Evolutionary conservation across 2,329 filamentous ascomycete genomes (phyloP).

Genomic region (Clonostachys sp.): DNA sequence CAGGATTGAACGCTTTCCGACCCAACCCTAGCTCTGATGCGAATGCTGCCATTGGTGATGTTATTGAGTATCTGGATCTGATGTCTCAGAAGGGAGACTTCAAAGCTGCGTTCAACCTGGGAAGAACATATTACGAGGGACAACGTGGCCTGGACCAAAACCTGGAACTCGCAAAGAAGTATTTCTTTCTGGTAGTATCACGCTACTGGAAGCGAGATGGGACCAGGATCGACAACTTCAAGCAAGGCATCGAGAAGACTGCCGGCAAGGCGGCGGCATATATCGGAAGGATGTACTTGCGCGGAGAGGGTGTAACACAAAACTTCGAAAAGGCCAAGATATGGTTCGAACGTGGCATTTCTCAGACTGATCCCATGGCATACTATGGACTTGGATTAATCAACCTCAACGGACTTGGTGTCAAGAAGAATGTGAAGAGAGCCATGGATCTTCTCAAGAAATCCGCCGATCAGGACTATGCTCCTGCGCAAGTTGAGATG

Average conservation of each 20-base stretch:
- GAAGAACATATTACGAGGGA: conserved; percentile 84
- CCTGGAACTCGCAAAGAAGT: conserved; percentile 67
- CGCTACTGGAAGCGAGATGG: conserved; percentile 80
- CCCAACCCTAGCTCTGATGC: conserved; percentile 71
- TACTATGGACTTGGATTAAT: conserved; percentile 83
- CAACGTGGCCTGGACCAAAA: conserved; percentile 71
- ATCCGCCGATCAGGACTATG: conserved; percentile 77
- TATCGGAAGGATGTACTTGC: conserved; percentile 83
- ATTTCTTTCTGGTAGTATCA: conserved; percentile 75
- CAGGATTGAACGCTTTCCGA: conserved; percentile 75
- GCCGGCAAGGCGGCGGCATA: conserved; percentile 83
- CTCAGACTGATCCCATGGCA: conserved; percentile 73
- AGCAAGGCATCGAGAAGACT: conserved; percentile 68
- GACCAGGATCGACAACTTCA: conserved; percentile 65
- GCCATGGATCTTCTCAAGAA: conserved; percentile 74
- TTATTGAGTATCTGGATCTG: conserved; percentile 89
- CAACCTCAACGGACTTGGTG: conserved; percentile 73
- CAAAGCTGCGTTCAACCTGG: conserved; percentile 81
- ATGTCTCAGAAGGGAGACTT: conserved; percentile 87
- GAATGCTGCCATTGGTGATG: conserved; percentile 84
- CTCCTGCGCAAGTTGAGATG: conserved; percentile 76
- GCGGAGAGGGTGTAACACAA: conserved; percentile 79
- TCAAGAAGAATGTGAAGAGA: conserved; percentile 62
- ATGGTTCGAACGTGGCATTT: conserved; percentile 80
- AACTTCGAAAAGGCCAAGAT: conserved; percentile 70